These are phyloP conservation scores for Eucalyptus tenuipes DNA, from an alignment of 345 rosid genomes.

Conservation along the genomic window DNA sequence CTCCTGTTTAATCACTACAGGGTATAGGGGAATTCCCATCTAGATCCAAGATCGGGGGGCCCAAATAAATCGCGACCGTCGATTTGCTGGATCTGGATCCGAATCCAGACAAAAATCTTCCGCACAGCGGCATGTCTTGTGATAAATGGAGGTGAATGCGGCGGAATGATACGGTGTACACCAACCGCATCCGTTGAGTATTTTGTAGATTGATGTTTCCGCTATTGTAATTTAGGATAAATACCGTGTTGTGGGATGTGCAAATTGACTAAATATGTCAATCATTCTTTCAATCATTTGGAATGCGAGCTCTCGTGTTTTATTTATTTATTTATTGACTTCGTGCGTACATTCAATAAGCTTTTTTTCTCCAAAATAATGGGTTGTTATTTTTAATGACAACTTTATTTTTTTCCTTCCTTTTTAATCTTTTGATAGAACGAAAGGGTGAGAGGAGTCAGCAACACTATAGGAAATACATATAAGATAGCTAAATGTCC, in stretches of 20 bases:
- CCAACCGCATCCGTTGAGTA: neutral
- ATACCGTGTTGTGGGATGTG: neutral
- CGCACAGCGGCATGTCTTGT: neutral
- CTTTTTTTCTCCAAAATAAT: neutral
- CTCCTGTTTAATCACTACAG: neutral
- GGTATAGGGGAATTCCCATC: accelerated
- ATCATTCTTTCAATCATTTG: neutral
- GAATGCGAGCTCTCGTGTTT: neutral
- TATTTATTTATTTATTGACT: neutral
- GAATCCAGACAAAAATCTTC: neutral
- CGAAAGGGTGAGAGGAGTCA: neutral
- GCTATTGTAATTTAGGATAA: accelerated
- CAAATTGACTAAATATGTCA: neutral
- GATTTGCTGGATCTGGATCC: neutral
- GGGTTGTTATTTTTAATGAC: neutral
- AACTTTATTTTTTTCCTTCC: neutral
- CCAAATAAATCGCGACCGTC: neutral
- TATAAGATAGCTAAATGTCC: neutral
- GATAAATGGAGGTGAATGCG: neutral
- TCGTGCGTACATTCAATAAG: neutral
- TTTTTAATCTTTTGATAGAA: neutral
- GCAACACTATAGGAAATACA: too few relatives aligned
- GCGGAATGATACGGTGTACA: neutral
- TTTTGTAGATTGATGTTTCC: neutral
- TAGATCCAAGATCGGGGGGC: neutral